Evolutionary conservation across 148 eudicot genomes (phyloP), one percentile per base, ranked within the genome.

Genomic region (Spergularia marina): DNA sequence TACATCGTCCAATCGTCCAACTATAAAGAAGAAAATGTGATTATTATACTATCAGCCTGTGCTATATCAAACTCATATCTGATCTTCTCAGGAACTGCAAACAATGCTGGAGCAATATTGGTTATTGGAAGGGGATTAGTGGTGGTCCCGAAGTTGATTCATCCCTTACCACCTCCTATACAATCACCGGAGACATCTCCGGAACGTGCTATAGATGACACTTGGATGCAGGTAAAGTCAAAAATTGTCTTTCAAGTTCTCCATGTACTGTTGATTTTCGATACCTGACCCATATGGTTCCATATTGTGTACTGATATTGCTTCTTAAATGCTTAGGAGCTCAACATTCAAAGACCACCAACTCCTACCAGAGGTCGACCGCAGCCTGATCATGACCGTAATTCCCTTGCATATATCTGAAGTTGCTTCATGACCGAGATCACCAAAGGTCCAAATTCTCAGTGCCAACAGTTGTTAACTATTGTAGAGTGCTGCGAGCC

Each of bases 101-200:
- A 92, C 81, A 95, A 95, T 86, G 98, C 98, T 69, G 98, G 98
- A 73, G 98, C 98, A n/a, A 88, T 95, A 82, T 66, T 95, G 69
- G 98, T 95, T 40, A 88, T 95, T 65, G 98, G 98, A 54, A 89
- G 98, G 78, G 97, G 94, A 23, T 89, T 95, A 77, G 93, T 95
- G n/a, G 88, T 95, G 74, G 97, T 95, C 62, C 98, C 98, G 5
- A 95, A 95, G 65, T 79, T 95, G 79, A 95, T 95, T 84, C 98
- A 95, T 87, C 98, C 97, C 4, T 70, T 95, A 77, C 98, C 98
- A 49, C 98, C 97, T 39, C 90, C 91, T 53, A 66, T 89, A 57
- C 94, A 85, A 73, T 95, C 97, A 9, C 96, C 94, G 7, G 98
- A 95, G 85, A 83, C 89, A 12, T 95, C 96, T 78, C 96, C 98